Conservation (phyloP, 2,329 filamentous ascomycete species). For the Elsinoe australis region DNA sequence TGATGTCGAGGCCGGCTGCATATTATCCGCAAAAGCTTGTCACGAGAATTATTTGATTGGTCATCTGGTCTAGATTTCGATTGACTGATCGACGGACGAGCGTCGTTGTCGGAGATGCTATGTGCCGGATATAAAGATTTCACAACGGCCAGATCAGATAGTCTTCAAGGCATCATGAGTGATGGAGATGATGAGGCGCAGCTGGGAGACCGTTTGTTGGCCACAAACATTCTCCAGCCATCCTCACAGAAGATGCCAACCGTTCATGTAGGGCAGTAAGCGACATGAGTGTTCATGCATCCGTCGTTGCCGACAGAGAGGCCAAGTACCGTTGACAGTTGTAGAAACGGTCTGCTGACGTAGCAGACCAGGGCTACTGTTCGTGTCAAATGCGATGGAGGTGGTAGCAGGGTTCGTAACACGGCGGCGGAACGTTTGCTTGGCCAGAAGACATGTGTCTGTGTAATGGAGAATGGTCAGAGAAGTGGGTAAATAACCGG, state of each 20-base stretch:
- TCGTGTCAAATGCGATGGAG: constrained; percentile 1
- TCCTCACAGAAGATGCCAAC: too few relatives aligned
- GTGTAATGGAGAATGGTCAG: constrained; percentile 5
- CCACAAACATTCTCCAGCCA: constrained; percentile 8
- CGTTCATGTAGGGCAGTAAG: constrained; percentile 6
- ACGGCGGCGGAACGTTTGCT: background rate
- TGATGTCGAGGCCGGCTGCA: constrained; percentile 11
- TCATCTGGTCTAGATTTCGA: constrained; percentile 6
- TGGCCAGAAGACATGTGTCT: constrained; percentile 6
- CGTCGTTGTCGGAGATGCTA: background rate
- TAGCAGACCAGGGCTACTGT: constrained; percentile 2
- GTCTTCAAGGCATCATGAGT: background rate
- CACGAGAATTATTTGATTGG: constrained; percentile 11
- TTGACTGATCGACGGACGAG: constrained; percentile 11
- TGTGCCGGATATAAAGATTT: constrained; percentile 4
- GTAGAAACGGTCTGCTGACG: constrained; percentile 10
- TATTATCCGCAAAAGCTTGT: constrained; percentile 15
- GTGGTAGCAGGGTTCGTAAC: constrained; percentile 1
- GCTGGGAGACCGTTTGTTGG: background rate
- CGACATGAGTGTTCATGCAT: constrained; percentile 5
- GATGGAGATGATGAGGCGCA: constrained; percentile 11
- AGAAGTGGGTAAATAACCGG: background rate
- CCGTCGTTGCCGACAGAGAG: constrained; percentile 10
- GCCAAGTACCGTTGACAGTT: constrained; percentile 9
- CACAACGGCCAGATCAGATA: constrained; percentile 5